phyloP scores from a whole-genome alignment of 2,329 filamentous ascomycete species.

The Penicillium digitatum region DNA sequence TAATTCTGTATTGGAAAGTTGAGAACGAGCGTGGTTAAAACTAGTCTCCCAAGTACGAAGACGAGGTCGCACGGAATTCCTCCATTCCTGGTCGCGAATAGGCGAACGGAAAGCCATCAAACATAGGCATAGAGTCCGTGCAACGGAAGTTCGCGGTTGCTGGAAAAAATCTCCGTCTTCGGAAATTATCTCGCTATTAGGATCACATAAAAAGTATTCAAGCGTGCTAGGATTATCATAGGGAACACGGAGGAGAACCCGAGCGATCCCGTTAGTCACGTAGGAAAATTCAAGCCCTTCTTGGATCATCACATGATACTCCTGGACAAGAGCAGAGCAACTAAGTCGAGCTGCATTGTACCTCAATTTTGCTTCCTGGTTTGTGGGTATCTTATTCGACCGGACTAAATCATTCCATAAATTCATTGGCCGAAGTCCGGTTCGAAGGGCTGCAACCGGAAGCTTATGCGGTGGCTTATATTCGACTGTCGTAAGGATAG shows the following conservation, averaged over 20 bases:
- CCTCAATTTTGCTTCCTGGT: constrained; percentile 12
- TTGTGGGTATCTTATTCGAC: constrained; percentile 1
- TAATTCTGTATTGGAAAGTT: constrained; percentile 17
- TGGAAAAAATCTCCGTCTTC: too few species aligned
- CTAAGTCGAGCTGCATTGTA: constrained; percentile 20
- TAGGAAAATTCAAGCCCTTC: constrained; percentile 28
- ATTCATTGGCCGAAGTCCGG: too few species aligned
- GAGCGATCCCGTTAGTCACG: constrained; percentile 22
- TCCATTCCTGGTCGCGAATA: constrained; percentile 17
- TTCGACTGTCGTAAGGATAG: too few species aligned
- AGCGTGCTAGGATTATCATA: constrained; percentile 21
- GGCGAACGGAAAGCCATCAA: constrained; percentile 14
- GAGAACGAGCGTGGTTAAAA: constrained; percentile 13
- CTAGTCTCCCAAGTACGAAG: constrained; percentile 16
- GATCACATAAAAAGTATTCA: constrained; percentile 26
- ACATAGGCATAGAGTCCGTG: constrained; percentile 14
- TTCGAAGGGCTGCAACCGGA: too few species aligned
- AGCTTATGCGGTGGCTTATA: too few species aligned
- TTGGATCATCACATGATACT: constrained; percentile 30
- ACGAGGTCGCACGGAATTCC: constrained; percentile 8
- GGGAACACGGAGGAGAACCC: constrained; percentile 22
- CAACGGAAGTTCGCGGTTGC: constrained; percentile 24
- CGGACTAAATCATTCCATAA: too few species aligned
- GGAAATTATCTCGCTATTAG: constrained; percentile 12
- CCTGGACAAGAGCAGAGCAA: constrained; percentile 19